Evolutionary conservation across 257 asterid genomes (phyloP).

Genomic region (Misopates orontium): DNA sequence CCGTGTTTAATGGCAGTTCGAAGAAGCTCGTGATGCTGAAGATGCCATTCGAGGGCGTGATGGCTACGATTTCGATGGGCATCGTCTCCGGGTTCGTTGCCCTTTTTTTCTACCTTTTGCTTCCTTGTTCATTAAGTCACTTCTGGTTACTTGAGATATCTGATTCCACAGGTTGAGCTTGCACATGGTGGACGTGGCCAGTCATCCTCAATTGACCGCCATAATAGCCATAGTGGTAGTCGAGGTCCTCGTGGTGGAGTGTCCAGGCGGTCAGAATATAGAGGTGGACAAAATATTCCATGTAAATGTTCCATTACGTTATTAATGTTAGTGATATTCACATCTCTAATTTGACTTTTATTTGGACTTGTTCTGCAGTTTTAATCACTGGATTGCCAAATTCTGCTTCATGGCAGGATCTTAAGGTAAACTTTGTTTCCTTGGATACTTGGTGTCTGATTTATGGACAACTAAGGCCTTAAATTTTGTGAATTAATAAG

Average conservation of each 20-base stretch:
- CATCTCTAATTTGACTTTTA: constrained; percentile 18
- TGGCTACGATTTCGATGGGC: constrained; percentile 98
- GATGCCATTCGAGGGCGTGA: constrained; percentile 99
- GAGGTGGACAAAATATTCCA: constrained; percentile 41
- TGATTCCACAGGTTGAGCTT: constrained; percentile 49
- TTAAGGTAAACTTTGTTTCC: constrained; percentile 59
- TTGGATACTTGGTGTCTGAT: too few species aligned
- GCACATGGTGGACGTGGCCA: constrained; percentile 98
- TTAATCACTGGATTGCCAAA: constrained; percentile 79
- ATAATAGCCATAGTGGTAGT: constrained; percentile 45
- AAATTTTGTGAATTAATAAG: too few species aligned
- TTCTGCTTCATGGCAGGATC: constrained; percentile 99
- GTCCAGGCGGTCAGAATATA: constrained; percentile 84
- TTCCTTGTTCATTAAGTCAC: constrained; percentile 1
- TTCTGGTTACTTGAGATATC: constrained; percentile 10
- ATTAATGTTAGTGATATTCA: too few species aligned
- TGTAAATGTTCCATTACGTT: neutral
- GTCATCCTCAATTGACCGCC: constrained; percentile 73
- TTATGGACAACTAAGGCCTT: constrained; percentile 41
- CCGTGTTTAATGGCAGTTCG: constrained; percentile 54
- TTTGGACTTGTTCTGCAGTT: constrained; percentile 46
- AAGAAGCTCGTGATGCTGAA: constrained; percentile 96
- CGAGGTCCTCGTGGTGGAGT: constrained; percentile 96
- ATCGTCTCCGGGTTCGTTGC: constrained; percentile 78
- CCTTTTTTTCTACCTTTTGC: neutral